phyloP scores from a whole-genome alignment of 306 rosid species.

The Myrica gale region DNA sequence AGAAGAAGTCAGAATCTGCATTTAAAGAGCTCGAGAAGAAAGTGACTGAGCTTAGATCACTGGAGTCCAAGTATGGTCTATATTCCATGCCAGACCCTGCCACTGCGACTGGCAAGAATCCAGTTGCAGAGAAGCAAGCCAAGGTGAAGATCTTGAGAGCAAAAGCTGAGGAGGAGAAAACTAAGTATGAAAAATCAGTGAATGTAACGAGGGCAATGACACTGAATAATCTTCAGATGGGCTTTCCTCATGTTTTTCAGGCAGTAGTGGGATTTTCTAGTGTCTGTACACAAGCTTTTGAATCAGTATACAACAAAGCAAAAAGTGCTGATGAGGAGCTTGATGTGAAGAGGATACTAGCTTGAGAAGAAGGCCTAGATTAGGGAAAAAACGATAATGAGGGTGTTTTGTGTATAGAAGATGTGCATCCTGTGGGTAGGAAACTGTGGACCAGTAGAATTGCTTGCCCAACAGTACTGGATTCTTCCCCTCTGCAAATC shows the following conservation, averaged over 20 bases:
- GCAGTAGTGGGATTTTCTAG: constrained; percentile 93
- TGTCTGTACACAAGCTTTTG: constrained; percentile 80
- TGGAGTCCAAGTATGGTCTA: constrained; percentile 73
- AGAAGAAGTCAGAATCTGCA: constrained; percentile 62
- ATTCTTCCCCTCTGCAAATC: constrained; percentile 1
- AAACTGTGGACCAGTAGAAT: not conserved
- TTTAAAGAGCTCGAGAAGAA: constrained; percentile 85
- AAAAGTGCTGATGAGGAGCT: constrained; percentile 49
- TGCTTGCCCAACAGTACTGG: not conserved
- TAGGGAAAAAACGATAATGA: not conserved
- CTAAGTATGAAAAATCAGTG: constrained; percentile 68
- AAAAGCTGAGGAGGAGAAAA: constrained; percentile 84
- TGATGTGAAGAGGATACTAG: constrained; percentile 66
- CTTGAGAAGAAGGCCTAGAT: not conserved
- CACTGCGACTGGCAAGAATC: constrained; percentile 40
- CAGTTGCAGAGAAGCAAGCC: constrained; percentile 61
- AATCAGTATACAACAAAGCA: constrained; percentile 75
- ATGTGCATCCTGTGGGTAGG: not conserved
- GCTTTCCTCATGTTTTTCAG: constrained; percentile 91
- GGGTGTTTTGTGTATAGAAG: constrained; percentile 23
- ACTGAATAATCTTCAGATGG: constrained; percentile 86
- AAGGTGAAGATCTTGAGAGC: constrained; percentile 65
- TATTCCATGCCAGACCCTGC: constrained; percentile 50
- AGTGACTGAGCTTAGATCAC: constrained; percentile 59
- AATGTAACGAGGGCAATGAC: constrained; percentile 87